phyloP scores from a whole-genome alignment of 305 asterid species.

The Rubia balearica region DNA sequence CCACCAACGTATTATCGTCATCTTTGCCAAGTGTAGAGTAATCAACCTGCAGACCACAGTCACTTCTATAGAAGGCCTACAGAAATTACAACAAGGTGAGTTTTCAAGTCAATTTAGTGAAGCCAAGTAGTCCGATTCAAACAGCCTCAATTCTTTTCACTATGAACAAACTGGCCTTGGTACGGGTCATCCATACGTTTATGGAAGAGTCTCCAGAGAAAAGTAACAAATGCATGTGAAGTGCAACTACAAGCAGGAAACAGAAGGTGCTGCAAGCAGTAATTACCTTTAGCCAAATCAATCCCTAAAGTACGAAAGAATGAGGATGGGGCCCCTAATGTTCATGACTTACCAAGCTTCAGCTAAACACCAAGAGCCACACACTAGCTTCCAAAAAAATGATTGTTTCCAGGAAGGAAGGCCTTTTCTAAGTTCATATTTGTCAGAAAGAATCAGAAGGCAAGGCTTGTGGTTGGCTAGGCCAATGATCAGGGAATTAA shows the following conservation, averaged over 20 bases:
- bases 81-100: constrained; percentile 17
- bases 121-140: not conserved
- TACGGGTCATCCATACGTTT: not conserved
- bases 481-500: not conserved
- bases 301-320: not conserved
- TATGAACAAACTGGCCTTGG: not conserved
- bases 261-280: not conserved
- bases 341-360: not conserved
- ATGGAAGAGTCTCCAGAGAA: not conserved
- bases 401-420: not conserved
- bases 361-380: not conserved
- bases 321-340: not conserved
- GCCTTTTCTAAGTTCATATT: not conserved
- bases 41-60: constrained; percentile 24
- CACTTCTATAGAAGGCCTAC: constrained; percentile 37
- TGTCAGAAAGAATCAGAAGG: not conserved
- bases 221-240: not conserved
- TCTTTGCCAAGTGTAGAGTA: constrained; percentile 30
- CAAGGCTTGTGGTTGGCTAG: not conserved
- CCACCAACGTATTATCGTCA: constrained; percentile 26
- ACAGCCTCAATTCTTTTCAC: not conserved
- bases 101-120: constrained; percentile 2
- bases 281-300: not conserved
- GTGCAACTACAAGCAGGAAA: not conserved
- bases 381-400: not conserved